Percentiles rank a stretch among this genome's conserved stretches.
These are phyloP conservation scores for Liriodendron chinense DNA, from an alignment of 164 flowering plant genomes.

Conservation along the genomic window DNA sequence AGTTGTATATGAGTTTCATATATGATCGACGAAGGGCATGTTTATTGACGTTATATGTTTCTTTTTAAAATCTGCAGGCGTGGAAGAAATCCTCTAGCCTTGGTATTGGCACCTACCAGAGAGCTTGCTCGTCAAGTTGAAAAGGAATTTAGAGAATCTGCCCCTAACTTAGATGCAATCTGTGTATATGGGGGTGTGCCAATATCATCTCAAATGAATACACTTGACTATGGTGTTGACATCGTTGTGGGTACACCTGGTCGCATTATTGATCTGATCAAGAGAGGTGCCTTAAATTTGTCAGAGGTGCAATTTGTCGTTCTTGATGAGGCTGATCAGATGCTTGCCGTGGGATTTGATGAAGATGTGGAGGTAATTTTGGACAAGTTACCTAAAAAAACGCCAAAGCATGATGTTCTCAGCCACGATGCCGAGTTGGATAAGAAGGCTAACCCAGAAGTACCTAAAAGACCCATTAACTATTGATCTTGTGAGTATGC, in stretches of 20 bases:
- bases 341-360: slow-evolving; percentile 80
- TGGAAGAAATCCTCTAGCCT: slow-evolving; percentile 63
- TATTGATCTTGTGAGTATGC: slow-evolving; percentile 67
- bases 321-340: slow-evolving; percentile 87
- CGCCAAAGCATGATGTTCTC: slow-evolving; percentile 82
- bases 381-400: slow-evolving; percentile 47
- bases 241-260: slow-evolving; percentile 83
- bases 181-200: slow-evolving; percentile 83
- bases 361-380: slow-evolving; percentile 67
- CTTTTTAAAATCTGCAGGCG: slow-evolving; percentile 26
- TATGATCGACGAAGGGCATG: not conserved
- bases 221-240: slow-evolving; percentile 74
- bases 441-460: slow-evolving; percentile 48
- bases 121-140: slow-evolving; percentile 81
- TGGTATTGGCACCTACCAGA: slow-evolving; percentile 80
- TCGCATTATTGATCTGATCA: slow-evolving; percentile 69
- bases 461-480: slow-evolving; percentile 54
- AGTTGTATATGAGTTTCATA: not conserved
- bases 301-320: slow-evolving; percentile 69
- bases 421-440: slow-evolving; percentile 82
- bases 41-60: not conserved
- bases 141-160: slow-evolving; percentile 64
- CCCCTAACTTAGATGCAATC: slow-evolving; percentile 50
- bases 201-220: slow-evolving; percentile 49
- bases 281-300: slow-evolving; percentile 56